Conservation (phyloP, 116 monocot genomes). For the Zostera marina region DNA sequence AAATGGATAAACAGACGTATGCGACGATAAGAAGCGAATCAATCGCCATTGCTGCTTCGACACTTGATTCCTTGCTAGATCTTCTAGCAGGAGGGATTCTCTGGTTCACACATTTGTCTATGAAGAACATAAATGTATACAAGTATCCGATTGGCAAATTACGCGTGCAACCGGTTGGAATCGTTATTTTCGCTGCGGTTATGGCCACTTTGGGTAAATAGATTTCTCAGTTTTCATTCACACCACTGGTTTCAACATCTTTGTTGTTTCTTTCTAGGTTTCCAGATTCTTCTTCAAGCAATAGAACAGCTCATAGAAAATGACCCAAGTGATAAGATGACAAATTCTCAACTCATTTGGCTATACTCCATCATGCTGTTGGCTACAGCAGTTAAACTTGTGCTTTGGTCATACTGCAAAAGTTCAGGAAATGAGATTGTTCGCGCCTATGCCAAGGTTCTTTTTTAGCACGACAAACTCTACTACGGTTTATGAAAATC, state of each 20-base stretch:
- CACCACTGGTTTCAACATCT: background rate
- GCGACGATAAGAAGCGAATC: constrained; percentile 88
- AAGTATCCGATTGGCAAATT: constrained; percentile 90
- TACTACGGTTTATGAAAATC: too few relatives aligned
- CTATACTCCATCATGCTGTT: constrained; percentile 74
- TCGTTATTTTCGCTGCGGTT: constrained; percentile 88
- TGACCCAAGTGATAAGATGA: constrained; percentile 33
- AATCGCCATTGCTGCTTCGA: constrained; percentile 88
- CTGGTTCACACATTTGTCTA: constrained; percentile 91
- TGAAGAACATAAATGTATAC: constrained; percentile 85
- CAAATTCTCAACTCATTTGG: constrained; percentile 37
- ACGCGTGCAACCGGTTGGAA: constrained; percentile 88
- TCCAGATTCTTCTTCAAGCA: constrained; percentile 79
- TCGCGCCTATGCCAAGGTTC: constrained; percentile 93
- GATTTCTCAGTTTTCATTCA: background rate
- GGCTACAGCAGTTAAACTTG: constrained; percentile 75
- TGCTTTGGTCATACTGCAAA: constrained; percentile 80
- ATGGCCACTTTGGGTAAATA: constrained; percentile 98
- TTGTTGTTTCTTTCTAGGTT: constrained; percentile 30
- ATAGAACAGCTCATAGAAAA: constrained; percentile 53
- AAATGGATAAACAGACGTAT: constrained; percentile 39
- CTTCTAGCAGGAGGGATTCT: constrained; percentile 94
- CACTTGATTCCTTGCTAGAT: constrained; percentile 85
- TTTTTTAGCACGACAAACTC: too few relatives aligned
- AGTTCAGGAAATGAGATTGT: constrained; percentile 78